A percentile compares a stretch with the other conserved stretches of the same genome.
Evolutionary conservation across 257 asterid species (phyloP).

Genomic region (Solanum paucissectum): DNA sequence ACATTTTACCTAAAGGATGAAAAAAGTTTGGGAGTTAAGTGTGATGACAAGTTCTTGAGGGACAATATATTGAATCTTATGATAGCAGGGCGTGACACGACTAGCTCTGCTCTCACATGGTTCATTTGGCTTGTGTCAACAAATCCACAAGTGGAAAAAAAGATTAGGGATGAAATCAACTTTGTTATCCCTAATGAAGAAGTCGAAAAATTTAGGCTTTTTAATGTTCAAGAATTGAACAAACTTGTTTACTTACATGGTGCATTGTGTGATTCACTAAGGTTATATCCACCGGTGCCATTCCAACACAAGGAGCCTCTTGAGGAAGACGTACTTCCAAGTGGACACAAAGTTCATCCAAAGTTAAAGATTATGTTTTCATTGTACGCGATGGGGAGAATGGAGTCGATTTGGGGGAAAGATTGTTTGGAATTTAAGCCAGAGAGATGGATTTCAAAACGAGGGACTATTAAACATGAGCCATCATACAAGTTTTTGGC

Average conservation of each 20-base stretch:
- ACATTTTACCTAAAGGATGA: conserved; percentile 27
- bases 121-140: conserved; percentile 44
- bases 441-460: conserved; percentile 45
- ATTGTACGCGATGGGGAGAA: conserved; percentile 54
- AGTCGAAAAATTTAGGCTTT: conserved; percentile 8
- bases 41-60: conserved; percentile 35
- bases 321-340: conserved; percentile 31
- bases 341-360: conserved; percentile 42
- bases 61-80: conserved; percentile 40
- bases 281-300: conserved; percentile 56
- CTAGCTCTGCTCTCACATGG: conserved; percentile 59
- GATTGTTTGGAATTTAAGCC: conserved; percentile 49
- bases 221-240: conserved; percentile 17
- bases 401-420: conserved; percentile 43
- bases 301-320: conserved; percentile 52
- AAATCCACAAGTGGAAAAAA: conserved; percentile 22
- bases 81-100: conserved; percentile 56
- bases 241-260: conserved; percentile 40
- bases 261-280: conserved; percentile 40
- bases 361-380: conserved; percentile 36
- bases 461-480: conserved; percentile 30
- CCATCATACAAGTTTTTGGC: conserved; percentile 54
- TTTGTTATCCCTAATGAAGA: background rate
- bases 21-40: background rate
- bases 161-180: conserved; percentile 29